These are phyloP conservation scores for Dioscorea zingiberensis DNA, from an alignment of 106 monocot species.

Conservation along the genomic window DNA sequence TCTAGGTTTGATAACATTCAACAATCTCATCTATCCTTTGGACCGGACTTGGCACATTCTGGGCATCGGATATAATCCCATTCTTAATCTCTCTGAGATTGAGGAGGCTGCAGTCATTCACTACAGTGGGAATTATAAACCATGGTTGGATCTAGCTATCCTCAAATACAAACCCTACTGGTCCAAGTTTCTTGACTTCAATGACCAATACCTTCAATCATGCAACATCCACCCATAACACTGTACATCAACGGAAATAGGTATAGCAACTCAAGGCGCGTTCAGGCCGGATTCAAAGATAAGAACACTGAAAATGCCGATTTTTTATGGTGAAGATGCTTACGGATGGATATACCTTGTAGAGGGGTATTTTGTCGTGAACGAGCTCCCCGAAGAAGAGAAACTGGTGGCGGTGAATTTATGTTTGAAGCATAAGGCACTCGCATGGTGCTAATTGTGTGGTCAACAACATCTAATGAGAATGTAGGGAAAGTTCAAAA, in stretches of 20 bases:
- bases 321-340: too few species aligned
- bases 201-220: conserved; percentile 22
- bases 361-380: too few species aligned
- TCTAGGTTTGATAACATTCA: conserved; percentile 44
- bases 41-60: conserved; percentile 40
- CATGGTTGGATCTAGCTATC: conserved; percentile 45
- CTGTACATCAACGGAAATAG: background rate
- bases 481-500: too few species aligned
- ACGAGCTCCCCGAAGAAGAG: too few species aligned
- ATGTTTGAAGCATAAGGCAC: too few species aligned
- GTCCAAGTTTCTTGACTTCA: conserved; percentile 27
- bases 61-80: conserved; percentile 42
- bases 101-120: conserved; percentile 36
- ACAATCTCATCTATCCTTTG: conserved; percentile 41
- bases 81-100: conserved; percentile 10
- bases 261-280: background rate
- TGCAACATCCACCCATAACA: conserved; percentile 18
- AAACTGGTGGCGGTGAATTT: too few species aligned
- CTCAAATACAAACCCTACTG: conserved; percentile 35
- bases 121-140: conserved; percentile 55
- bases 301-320: too few species aligned
- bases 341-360: too few species aligned
- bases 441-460: too few species aligned
- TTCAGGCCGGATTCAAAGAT: too few species aligned
- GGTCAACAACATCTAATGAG: too few species aligned